A percentile compares a stretch with the other conserved stretches of the same genome.
Conservation (phyloP, 805 yeast species). For the Lachancea meyersii region DNA sequence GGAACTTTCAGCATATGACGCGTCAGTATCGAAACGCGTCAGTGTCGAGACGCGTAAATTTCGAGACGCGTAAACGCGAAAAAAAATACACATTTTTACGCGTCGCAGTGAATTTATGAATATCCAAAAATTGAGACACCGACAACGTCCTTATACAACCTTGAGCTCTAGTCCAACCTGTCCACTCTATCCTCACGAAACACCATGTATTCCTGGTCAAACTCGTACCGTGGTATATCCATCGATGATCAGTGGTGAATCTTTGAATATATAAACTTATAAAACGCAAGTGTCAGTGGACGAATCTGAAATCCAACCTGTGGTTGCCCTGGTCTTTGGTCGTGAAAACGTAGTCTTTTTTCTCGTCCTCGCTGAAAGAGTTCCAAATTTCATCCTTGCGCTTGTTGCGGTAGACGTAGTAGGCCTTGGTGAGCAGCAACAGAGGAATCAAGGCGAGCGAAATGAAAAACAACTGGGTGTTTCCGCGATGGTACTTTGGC, state of each 20-base stretch:
- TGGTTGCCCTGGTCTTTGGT: constrained; percentile 52
- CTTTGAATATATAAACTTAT: too few relatives aligned
- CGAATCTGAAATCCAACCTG: constrained; percentile 48
- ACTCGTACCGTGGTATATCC: too few relatives aligned
- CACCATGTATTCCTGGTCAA: too few relatives aligned
- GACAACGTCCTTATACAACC: too few relatives aligned
- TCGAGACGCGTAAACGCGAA: constrained; percentile 5
- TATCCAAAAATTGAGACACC: neutral
- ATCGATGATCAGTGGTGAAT: too few relatives aligned
- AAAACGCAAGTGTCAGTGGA: neutral
- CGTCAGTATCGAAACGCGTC: too few relatives aligned
- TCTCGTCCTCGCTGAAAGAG: constrained; percentile 42
- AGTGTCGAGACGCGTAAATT: neutral
- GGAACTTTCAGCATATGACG: too few relatives aligned
- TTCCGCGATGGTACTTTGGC: constrained; percentile 59
- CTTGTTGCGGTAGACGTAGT: constrained; percentile 36
- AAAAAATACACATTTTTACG: neutral
- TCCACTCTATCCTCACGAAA: too few relatives aligned
- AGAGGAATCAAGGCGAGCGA: constrained; percentile 31
- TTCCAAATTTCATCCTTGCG: constrained; percentile 46
- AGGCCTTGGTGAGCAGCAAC: constrained; percentile 22
- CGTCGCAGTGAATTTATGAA: neutral
- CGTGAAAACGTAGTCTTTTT: constrained; percentile 38
- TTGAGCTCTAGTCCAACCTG: too few relatives aligned
- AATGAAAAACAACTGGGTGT: constrained; percentile 36